Conservation (phyloP, 2,329 filamentous ascomycete genomes). For the Hymenoscyphus repandus region DNA sequence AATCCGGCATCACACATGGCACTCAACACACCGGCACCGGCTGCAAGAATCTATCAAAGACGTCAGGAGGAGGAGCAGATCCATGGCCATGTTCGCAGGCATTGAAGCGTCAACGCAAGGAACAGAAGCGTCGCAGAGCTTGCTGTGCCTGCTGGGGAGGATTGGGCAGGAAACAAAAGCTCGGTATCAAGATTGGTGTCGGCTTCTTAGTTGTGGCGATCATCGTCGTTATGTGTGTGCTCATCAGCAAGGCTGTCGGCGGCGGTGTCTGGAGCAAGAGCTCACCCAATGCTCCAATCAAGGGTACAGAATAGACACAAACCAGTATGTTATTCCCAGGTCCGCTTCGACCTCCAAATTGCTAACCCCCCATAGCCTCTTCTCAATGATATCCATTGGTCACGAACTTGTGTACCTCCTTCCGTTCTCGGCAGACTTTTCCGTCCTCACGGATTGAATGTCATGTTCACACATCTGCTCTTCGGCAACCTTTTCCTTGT, state of each 20-base stretch:
- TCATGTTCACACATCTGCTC: not conserved
- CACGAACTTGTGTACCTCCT: not conserved
- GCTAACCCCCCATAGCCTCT: not conserved
- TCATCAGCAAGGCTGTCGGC: constrained; percentile 9
- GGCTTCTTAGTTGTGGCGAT: constrained; percentile 1
- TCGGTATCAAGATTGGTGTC: constrained; percentile 5
- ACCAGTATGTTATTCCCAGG: not conserved
- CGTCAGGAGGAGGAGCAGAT: constrained; percentile 5
- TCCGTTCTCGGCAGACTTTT: not conserved
- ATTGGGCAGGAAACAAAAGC: constrained; percentile 8
- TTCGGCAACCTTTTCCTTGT: not conserved
- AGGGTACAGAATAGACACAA: not conserved
- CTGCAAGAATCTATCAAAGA: constrained; percentile 2
- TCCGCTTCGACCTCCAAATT: not conserved
- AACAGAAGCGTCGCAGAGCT: constrained; percentile 4
- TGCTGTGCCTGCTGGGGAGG: constrained; percentile 10
- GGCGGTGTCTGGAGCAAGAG: constrained; percentile 7
- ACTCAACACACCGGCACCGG: not conserved
- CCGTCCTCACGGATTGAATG: not conserved
- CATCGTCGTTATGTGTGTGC: constrained; percentile 7
- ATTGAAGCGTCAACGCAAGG: constrained; percentile 6
- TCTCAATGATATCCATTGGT: not conserved
- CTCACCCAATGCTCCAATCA: constrained; percentile 5
- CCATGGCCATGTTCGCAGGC: constrained; percentile 4
- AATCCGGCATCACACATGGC: not conserved